phyloP scores from a whole-genome alignment of 1,284 basidiomycete species.

The Ceratobasidium theobromae region DNA sequence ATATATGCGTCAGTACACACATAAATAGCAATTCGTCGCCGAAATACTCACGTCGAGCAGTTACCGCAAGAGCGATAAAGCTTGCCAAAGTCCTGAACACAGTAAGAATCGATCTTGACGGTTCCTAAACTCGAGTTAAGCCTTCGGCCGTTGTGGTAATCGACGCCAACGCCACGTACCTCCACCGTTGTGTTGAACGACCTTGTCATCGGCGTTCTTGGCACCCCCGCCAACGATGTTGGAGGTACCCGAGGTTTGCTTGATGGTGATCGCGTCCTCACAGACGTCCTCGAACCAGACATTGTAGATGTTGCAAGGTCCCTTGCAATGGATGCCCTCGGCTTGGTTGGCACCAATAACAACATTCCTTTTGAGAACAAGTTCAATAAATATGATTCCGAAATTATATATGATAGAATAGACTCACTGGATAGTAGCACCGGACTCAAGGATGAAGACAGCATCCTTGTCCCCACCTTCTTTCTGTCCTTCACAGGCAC shows the following conservation, averaged over 20 bases:
- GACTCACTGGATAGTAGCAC: neutral
- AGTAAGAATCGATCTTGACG: too few relatives aligned
- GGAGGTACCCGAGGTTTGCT: constrained; percentile 12
- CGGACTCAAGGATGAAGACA: neutral
- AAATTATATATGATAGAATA: too few relatives aligned
- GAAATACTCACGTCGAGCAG: too few relatives aligned
- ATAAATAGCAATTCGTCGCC: too few relatives aligned
- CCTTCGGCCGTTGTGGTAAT: too few relatives aligned
- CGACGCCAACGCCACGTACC: too few relatives aligned
- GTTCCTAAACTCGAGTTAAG: too few relatives aligned
- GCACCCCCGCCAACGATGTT: constrained; percentile 27
- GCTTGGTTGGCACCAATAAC: constrained; percentile 48
- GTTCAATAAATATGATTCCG: neutral
- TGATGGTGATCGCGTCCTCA: constrained; percentile 35
- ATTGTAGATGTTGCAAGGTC: constrained; percentile 47
- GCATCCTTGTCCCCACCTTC: constrained; percentile 3
- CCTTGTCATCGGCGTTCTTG: constrained; percentile 25
- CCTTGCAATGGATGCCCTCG: constrained; percentile 50
- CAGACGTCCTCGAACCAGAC: constrained; percentile 34
- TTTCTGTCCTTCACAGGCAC: neutral
- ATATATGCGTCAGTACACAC: too few relatives aligned
- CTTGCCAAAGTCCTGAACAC: too few relatives aligned
- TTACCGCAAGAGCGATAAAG: too few relatives aligned
- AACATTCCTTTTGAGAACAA: constrained; percentile 42
- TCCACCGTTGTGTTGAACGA: constrained; percentile 30